phyloP scores from a whole-genome alignment of 306 rosid genomes.

The Trichosanthes truncata region DNA sequence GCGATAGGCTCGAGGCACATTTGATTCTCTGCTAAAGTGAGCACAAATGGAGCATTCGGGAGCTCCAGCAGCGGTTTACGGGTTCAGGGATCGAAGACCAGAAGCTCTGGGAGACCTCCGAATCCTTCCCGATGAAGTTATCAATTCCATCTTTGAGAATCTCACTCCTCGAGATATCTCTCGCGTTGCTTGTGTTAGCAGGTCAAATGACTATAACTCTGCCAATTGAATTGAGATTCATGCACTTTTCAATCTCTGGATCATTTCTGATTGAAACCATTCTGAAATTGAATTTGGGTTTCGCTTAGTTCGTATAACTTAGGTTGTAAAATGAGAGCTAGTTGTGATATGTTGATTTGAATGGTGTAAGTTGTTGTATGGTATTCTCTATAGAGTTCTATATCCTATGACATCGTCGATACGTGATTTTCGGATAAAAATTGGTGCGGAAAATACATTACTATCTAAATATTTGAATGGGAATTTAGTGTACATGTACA shows the following conservation, averaged over 20 bases:
- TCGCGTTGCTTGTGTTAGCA: constrained; percentile 86
- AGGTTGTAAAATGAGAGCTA: neutral
- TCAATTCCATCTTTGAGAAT: constrained; percentile 53
- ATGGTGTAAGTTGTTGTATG: neutral
- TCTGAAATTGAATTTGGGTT: neutral
- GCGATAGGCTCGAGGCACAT: neutral
- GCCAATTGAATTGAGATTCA: neutral
- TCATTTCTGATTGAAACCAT: neutral
- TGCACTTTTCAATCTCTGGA: neutral
- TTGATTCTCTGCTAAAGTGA: neutral
- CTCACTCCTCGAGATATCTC: constrained; percentile 65
- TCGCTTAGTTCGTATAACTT: neutral
- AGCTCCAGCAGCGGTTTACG: constrained; percentile 3
- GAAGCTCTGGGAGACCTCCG: constrained; percentile 75
- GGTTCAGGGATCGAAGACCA: constrained; percentile 49
- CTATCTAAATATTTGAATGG: neutral
- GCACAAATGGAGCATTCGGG: constrained; percentile 29
- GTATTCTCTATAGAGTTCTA: neutral
- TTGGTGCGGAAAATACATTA: neutral
- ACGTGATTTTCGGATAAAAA: neutral
- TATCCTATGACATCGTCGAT: neutral
- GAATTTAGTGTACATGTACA: neutral
- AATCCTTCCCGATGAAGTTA: constrained; percentile 70
- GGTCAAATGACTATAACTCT: constrained; percentile 25
- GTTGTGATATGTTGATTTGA: neutral